Percentiles rank a stretch among this genome's conserved stretches.
Evolutionary conservation across 345 rosid species (phyloP).

Genomic region (Luvunga scandens): DNA sequence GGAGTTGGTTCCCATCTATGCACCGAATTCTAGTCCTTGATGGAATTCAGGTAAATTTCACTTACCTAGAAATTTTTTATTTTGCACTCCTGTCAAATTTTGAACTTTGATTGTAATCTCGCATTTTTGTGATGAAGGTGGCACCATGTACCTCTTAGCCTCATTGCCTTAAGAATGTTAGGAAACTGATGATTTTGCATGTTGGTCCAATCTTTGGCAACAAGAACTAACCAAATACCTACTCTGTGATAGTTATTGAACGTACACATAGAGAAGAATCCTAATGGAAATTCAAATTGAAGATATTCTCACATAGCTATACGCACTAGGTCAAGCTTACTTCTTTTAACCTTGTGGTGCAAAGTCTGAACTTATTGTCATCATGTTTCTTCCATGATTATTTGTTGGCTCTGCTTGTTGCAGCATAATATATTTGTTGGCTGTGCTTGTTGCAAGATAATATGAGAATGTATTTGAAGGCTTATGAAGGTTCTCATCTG

Average conservation of each 20-base stretch:
- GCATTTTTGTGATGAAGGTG: conserved; percentile 2
- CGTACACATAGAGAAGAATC: not conserved
- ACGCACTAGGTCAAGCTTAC: not conserved
- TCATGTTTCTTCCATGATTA: not conserved
- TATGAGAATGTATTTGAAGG: not conserved
- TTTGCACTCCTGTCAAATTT: not conserved
- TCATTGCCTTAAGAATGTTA: not conserved
- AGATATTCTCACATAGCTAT: not conserved
- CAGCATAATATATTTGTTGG: not conserved
- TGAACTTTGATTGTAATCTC: conserved; percentile 1
- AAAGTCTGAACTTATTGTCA: conserved; percentile 1
- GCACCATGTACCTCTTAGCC: not conserved
- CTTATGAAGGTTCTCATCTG: not conserved
- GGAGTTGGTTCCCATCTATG: conserved; percentile 59
- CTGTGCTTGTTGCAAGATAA: not conserved
- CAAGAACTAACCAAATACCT: not conserved
- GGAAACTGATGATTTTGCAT: not conserved
- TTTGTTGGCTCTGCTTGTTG: not conserved
- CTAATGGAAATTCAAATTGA: not conserved
- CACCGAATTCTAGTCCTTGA: conserved; percentile 83
- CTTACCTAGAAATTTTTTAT: not conserved
- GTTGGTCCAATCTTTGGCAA: not conserved
- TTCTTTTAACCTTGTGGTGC: conserved; percentile 1
- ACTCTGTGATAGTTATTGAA: not conserved
- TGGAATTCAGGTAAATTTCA: conserved; percentile 63